Percentiles rank a stretch among this genome's conserved stretches.
phyloP scores from a whole-genome alignment of 768 basidiomycete genomes.

The Tricholoma sp. region DNA sequence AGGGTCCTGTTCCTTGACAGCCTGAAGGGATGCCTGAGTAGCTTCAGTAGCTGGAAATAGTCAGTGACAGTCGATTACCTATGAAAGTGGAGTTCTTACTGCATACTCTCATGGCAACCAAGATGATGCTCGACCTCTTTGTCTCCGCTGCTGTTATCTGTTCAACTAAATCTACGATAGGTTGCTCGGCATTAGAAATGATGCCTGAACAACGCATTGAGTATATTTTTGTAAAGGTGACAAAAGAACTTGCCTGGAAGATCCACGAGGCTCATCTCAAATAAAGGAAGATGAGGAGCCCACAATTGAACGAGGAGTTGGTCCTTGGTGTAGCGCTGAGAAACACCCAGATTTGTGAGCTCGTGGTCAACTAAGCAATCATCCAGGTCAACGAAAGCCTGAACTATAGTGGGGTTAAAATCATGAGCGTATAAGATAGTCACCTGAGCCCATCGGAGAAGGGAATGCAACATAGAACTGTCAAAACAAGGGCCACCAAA shows the following conservation, averaged over 20 bases:
- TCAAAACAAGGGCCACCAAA: not conserved
- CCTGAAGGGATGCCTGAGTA: not conserved
- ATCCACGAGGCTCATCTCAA: not conserved
- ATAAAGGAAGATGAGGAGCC: not conserved
- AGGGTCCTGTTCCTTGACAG: not conserved
- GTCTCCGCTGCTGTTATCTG: not conserved
- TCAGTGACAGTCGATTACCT: not conserved
- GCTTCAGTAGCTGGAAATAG: not conserved
- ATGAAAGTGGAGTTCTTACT: not conserved
- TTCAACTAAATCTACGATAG: not conserved
- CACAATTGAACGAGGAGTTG: not conserved
- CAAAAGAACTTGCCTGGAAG: not conserved
- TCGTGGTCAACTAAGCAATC: not conserved
- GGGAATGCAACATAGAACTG: not conserved
- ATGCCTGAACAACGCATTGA: not conserved
- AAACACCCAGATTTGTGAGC: not conserved
- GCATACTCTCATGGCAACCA: not conserved
- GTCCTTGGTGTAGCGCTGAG: not conserved
- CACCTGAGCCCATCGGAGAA: not conserved
- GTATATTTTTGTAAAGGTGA: not conserved
- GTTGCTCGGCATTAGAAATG: not conserved
- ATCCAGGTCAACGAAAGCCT: not conserved
- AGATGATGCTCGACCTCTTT: not conserved
- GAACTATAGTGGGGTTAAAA: not conserved
- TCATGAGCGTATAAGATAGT: not conserved